Evolutionary conservation across 2,329 filamentous ascomycete species (phyloP), one percentile per base, ranked within the genome.

Genomic region (Macrophomina tecta): DNA sequence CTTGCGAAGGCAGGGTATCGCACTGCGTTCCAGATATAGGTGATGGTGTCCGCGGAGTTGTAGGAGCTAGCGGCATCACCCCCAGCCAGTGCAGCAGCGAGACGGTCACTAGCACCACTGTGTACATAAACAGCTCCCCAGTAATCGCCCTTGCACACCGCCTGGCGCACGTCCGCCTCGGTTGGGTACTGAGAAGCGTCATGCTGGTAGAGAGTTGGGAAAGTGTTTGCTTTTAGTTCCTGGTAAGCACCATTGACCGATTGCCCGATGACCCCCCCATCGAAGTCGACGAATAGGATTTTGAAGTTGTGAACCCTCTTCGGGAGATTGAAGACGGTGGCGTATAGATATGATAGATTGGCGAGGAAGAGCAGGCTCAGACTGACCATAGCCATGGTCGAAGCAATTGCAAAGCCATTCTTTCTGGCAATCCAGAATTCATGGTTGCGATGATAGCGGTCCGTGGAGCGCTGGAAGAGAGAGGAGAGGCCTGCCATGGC

Each of bases 11-110:
- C 72, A 0, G 81, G 70, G 69, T 84, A 84, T 8, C 79, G 77
- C 7, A 79, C 81, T 68, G 81, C 77, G 68, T 83, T 83, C 80
- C 81, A 84, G 65, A 83, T 72, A 48, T 79, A 78, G 7, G 75
- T 77, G 2, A 84, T 68, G 3, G 79, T 74, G 60, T 79, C 66
- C 36, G 67, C 69, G 4, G 70, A 63, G 60, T 82, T 73, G 70
- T 83, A 83, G 0, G 67, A 68, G 23, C 56, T n/a, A 28, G 65
- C 65, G 3, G 76, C 73, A 2, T 72, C 58, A 28, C 74, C 76
- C 23, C 77, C 77, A 4, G 72, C 67, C 5, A 83, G 68, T 0
- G 80, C 81, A 12, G 74, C 72, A 16, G 71, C 65, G 2, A 84
- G 73, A 4, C 74, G 73, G 3, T 69, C 68, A 0, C 81, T 82